Evolutionary conservation across 2,329 filamentous ascomycete genomes (phyloP).

Genomic region (Colletotrichum higginsianum): DNA sequence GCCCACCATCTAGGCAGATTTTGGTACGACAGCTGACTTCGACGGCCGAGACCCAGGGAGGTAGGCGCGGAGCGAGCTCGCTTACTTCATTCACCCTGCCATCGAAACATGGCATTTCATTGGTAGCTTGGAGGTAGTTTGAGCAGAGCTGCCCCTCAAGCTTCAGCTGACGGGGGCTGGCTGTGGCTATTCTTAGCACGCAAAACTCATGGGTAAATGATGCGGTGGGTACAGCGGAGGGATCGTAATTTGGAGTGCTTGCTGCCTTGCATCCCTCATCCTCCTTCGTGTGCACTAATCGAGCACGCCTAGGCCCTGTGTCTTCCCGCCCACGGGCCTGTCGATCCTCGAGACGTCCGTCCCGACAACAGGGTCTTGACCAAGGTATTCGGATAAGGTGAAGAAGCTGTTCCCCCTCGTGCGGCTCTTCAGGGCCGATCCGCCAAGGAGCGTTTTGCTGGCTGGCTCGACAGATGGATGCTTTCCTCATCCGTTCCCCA

Average conservation of each 20-base stretch:
- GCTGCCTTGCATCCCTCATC: neutral
- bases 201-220: no score
- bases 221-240: no score
- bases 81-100: constrained; percentile 5
- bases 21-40: no score
- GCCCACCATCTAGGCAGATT: no score
- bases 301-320: neutral
- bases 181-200: constrained; percentile 18
- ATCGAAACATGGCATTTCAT: constrained; percentile 3
- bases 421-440: neutral
- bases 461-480: neutral
- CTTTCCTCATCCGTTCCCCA: neutral
- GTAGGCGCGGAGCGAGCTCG: no score
- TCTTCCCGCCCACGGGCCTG: constrained; percentile 4
- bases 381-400: neutral
- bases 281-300: neutral
- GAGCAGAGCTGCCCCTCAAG: neutral
- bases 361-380: neutral
- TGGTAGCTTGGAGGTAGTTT: constrained; percentile 9
- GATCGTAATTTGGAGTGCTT: neutral
- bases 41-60: no score
- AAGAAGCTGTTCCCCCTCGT: neutral
- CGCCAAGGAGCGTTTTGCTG: neutral
- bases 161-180: constrained; percentile 6
- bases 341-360: neutral